Evolutionary conservation across 805 yeast species (phyloP), one percentile per base, ranked within the genome.

Genomic region (Suhomyces prunicola): DNA sequence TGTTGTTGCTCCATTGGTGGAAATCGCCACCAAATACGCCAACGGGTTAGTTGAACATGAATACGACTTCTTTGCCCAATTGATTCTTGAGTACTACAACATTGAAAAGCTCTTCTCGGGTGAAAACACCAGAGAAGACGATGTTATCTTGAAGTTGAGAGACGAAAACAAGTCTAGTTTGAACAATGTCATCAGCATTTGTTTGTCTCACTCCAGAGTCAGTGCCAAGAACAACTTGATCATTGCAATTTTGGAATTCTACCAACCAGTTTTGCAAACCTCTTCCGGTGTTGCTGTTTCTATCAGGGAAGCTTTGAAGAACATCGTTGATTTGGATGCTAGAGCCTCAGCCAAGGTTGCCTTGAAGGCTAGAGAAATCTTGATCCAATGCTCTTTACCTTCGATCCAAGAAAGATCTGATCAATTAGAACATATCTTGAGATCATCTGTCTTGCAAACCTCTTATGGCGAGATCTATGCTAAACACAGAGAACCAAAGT

Each of bases 371-470:
- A 85, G 98, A 69, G 99, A 96, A 74, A 88, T 96, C 55, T 82
- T 94, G 64, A 94, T 94, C 64, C 97, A 92, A 78, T 94, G 97
- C 70, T 90, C 98, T 29, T 80, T 94, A 74, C 99, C 99, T 39
- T 91, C 98, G 3, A 86, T 91, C 57, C 85, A 89, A 71, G 99
- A 94, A 74, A 86, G 98, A 77, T 87, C 96, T 31, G 97, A 93
- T 70, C 99, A 96, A 77, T 82, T 94, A 67, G 98, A 96, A 76
- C 97, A 93, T 70, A 94, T 94, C 63, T 81, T 94, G 72, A 85
- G 90, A 71, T 84, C 96, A 8, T 86, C 97, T 36, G 98, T 94
- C 47, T 88, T 92, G 62, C 91, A 88, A 62, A 83, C 96, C 31
- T 82, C 86, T 27, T 94, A 92, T 65, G 99, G 98, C 63, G 96